Evolutionary conservation across 148 eudicot genomes (phyloP), one percentile per base, ranked within the genome.

Genomic region (Dianthus caryophyllus): DNA sequence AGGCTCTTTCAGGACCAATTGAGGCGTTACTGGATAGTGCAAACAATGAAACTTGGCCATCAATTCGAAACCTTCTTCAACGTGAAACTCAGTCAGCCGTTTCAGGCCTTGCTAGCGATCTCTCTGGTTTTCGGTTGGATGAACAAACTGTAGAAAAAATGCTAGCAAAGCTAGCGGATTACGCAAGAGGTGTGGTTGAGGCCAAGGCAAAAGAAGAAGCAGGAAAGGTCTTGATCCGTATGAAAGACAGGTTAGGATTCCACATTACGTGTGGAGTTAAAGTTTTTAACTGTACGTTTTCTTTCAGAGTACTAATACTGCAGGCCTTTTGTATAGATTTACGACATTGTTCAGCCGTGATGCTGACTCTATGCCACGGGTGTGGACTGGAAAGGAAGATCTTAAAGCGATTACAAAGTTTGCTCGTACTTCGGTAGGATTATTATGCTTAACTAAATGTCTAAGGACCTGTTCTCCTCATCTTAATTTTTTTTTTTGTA

Each of bases 381-480:
- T 93, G 68, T 94, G 99, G 99, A 88, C 87, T 21, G 99, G 97
- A 38, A 94, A 94, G 64, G 99, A 94, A 81, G 99, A 94, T 72
- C 86, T 94, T 66, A 81, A 86, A 68, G 84, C 92, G 54, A 90
- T 94, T 57, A 94, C 99, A 48, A 88, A 86, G 80, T 67, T 80
- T 69, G 97, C 99, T 69, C 96, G 99, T 63, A 79, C 90, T 75
- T 74, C 92, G 73, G 98, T 94, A 92, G 72, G 85, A 69, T 60
- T 62, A 56, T 26, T 24, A 59, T 52, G 11, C 18, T 70, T 25
- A 55, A 59, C 4, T 10, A 59, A n/a, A n/a, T n/a, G n/a, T n/a
- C n/a, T n/a, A n/a, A n/a, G n/a, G n/a, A n/a, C n/a, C n/a, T n/a
- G n/a, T n/a, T n/a, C n/a, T n/a, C n/a, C n/a, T n/a, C n/a, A n/a